Percentiles rank a stretch among this genome's conserved stretches.
Evolutionary conservation across 108 stramenopile genomes (phyloP).

Genomic region (Cylindrotheca fusiformis): DNA sequence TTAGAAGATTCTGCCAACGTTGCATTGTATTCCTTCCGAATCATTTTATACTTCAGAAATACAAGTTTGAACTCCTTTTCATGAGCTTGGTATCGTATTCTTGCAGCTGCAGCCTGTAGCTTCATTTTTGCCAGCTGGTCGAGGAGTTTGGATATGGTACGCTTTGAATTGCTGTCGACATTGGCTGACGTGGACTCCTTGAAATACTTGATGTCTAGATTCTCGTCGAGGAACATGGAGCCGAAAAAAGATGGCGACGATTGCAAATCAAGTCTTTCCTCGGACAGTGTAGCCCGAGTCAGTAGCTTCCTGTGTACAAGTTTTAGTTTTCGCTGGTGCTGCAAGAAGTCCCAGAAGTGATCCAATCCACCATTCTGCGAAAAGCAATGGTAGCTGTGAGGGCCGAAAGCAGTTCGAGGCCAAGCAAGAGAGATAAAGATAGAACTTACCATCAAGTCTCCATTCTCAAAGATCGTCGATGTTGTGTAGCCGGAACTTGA

Average conservation of each 20-base stretch:
- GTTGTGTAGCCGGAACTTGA: too few species aligned
- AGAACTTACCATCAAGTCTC: too few species aligned
- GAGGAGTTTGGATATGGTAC: background rate
- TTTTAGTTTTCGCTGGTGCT: conserved; percentile 4
- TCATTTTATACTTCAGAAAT: conserved; percentile 9
- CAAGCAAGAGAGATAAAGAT: too few species aligned
- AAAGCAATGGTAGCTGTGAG: too few species aligned
- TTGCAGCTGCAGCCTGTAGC: conserved; percentile 6
- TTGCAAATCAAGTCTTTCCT: too few species aligned
- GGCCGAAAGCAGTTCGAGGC: too few species aligned
- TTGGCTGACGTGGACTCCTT: background rate
- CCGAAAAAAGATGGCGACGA: conserved; percentile 1
- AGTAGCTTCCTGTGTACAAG: conserved; percentile 3
- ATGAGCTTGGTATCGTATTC: conserved; percentile 10
- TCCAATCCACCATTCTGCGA: too few species aligned
- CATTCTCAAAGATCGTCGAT: too few species aligned
- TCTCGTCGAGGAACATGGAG: background rate
- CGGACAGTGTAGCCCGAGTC: too few species aligned
- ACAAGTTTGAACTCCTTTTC: conserved; percentile 15
- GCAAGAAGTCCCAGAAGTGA: conserved; percentile 1
- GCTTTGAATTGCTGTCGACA: background rate
- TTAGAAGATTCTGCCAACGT: background rate
- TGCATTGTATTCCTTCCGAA: conserved; percentile 2
- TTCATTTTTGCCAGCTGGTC: conserved; percentile 1
- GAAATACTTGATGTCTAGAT: background rate